These are phyloP conservation scores for Hevea brasiliensis DNA, from an alignment of 345 rosid species.

Conservation along the genomic window DNA sequence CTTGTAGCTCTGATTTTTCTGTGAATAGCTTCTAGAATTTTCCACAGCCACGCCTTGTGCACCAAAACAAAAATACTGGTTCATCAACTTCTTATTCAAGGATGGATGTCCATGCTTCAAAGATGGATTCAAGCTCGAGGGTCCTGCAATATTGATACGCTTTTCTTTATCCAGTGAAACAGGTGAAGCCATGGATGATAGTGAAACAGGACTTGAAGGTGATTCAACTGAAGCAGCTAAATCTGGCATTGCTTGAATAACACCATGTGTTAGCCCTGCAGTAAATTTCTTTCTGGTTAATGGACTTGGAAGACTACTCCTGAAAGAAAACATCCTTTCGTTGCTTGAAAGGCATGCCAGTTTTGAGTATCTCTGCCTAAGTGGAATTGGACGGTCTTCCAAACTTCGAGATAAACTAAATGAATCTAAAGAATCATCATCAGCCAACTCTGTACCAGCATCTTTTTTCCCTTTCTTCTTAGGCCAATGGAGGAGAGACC, in stretches of 20 bases:
- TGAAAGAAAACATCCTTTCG: conserved; percentile 43
- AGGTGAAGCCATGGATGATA: conserved; percentile 41
- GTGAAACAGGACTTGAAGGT: conserved; percentile 38
- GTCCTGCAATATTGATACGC: conserved; percentile 15
- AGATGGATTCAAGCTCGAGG: conserved; percentile 10
- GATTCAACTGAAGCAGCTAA: conserved; percentile 38
- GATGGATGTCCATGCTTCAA: conserved; percentile 42
- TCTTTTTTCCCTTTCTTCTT: conserved; percentile 46
- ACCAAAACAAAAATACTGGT: conserved; percentile 66
- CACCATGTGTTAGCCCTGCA: conserved; percentile 69
- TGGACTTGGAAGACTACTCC: conserved; percentile 72
- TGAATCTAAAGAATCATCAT: conserved; percentile 30
- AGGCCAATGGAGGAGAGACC: conserved; percentile 65
- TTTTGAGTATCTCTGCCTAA: conserved; percentile 60
- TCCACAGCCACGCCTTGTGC: conserved; percentile 59
- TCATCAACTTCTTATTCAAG: conserved; percentile 51
- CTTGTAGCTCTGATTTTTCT: conserved; percentile 38
- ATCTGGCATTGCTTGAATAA: conserved; percentile 54
- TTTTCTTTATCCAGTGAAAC: conserved; percentile 35
- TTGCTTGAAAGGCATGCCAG: conserved; percentile 40
- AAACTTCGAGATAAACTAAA: conserved; percentile 21
- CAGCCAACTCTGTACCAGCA: conserved; percentile 23
- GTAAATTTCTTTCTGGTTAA: conserved; percentile 59
- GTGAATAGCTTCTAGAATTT: conserved; percentile 28
- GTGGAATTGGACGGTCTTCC: conserved; percentile 52